Evolutionary conservation across 176 grass and related monocot genomes (phyloP), one percentile per base, ranked within the genome.

Genomic region (Carex littledalei): DNA sequence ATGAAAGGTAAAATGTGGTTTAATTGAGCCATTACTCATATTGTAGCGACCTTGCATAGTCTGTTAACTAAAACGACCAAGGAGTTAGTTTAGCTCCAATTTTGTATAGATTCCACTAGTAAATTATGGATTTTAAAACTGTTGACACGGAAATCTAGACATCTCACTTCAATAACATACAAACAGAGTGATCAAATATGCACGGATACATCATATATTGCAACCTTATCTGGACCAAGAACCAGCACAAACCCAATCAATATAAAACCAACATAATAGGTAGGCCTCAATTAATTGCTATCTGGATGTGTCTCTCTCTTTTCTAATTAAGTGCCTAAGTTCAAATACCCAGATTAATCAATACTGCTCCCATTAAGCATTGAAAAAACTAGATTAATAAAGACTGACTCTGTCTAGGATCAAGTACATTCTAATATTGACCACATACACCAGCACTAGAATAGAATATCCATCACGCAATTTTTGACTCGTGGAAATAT

Each of bases 161-260:
- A 75, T 75, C 43, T 50, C 71, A 75, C n/a, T 52, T 26, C 70
- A 75, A 52, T 50, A 32, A 67, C 24, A 75, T 11, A 74, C 70
- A 49, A n/a, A 52, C 7, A 74, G 18, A 21, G 70, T 10, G 8
- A 20, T 22, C n/a, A 50, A 50, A 13, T n/a, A 52, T 72, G 45
- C 71, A 75, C 14, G 4, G 18, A 47, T 52, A 75, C 9, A 52
- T 24, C 18, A 76, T 24, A 53, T 11, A 50, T 53, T 45, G 18
- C 43, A 62, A 62, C 59, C 59, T 76, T 73, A 73, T 73, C 5
- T 22, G 3, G n/a, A 43, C 37, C 17, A 41, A 71, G 0, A 22
- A 21, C 37, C n/a, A 47, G 49, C 18, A 53, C 71, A 53, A 0
- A 76, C 71, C 18, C 43, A 52, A 24, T 22, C 43, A 53, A 20